Conservation (phyloP, 1,139 yeast species). For the Schwanniomyces etchellsii region DNA sequence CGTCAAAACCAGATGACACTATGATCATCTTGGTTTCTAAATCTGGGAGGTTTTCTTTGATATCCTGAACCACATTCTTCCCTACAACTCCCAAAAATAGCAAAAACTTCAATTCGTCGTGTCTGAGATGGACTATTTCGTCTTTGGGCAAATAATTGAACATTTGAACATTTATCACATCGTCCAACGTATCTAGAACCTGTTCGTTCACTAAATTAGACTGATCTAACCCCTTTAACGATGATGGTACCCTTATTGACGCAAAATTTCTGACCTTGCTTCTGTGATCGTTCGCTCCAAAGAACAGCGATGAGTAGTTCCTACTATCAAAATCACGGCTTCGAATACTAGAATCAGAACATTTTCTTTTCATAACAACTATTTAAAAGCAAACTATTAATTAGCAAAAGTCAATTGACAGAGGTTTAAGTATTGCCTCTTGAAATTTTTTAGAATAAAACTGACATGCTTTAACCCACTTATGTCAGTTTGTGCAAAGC, state of each 20-base stretch:
- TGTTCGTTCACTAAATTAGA: not conserved
- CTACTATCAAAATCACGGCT: too few species aligned
- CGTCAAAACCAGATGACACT: slow-evolving; percentile 10
- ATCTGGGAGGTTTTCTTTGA: slow-evolving; percentile 9
- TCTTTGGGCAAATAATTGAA: not conserved
- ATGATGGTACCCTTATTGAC: not conserved
- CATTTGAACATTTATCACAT: not conserved
- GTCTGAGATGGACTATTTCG: not conserved
- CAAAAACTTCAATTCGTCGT: slow-evolving; percentile 10
- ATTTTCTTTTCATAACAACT: too few species aligned
- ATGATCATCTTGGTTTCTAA: slow-evolving; percentile 7
- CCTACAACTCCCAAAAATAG: slow-evolving; percentile 26
- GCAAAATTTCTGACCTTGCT: not conserved
- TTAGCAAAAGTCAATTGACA: too few species aligned
- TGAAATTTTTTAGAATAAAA: too few species aligned
- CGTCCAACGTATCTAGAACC: not conserved
- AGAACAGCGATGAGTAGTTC: too few species aligned
- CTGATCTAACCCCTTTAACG: not conserved
- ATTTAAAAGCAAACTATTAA: too few species aligned
- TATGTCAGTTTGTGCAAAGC: too few species aligned
- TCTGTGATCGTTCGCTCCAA: too few species aligned
- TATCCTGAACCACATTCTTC: slow-evolving; percentile 17
- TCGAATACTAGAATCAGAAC: too few species aligned
- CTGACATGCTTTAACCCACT: too few species aligned
- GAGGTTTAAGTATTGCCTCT: too few species aligned